Conservation (phyloP, 2,329 filamentous ascomycete species). For the Diaporthe vexans region DNA sequence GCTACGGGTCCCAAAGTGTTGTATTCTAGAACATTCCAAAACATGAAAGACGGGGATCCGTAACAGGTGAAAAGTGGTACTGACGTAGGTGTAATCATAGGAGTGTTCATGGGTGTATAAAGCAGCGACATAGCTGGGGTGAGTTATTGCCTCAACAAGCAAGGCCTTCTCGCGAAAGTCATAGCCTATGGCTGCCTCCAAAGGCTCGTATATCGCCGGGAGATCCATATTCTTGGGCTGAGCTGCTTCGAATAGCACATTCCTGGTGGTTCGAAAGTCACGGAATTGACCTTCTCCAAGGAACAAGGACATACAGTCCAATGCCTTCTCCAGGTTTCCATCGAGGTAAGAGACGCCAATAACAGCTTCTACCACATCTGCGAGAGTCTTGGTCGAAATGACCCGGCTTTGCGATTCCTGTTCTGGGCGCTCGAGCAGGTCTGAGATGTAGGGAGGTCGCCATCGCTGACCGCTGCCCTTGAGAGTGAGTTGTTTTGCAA, state of each 20-base stretch:
- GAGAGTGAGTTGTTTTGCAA: constrained; percentile 76
- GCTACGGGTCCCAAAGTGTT: too few species aligned
- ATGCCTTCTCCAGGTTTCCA: constrained; percentile 74
- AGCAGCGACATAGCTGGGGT: constrained; percentile 71
- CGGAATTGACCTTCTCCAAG: constrained; percentile 55
- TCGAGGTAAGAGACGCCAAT: constrained; percentile 82
- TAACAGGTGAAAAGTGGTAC: too few species aligned
- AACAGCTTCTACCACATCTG: constrained; percentile 88
- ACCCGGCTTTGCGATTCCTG: constrained; percentile 47
- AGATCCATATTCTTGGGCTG: constrained; percentile 51
- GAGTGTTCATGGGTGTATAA: constrained; percentile 48
- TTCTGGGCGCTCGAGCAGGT: constrained; percentile 47
- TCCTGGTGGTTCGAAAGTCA: constrained; percentile 44
- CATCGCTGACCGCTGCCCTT: constrained; percentile 68
- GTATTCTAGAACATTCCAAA: too few species aligned
- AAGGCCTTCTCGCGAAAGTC: constrained; percentile 77
- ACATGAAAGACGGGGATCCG: too few species aligned
- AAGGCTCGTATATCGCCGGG: constrained; percentile 57
- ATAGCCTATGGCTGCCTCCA: constrained; percentile 80
- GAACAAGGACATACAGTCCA: constrained; percentile 76
- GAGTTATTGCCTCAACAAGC: constrained; percentile 85
- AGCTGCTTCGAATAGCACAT: constrained; percentile 59
- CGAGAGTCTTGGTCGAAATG: constrained; percentile 83
- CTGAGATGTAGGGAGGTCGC: constrained; percentile 72
- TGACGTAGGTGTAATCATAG: constrained; percentile 54